phyloP scores from a whole-genome alignment of 352 stramenopile genomes.

The Pythium aquatile region DNA sequence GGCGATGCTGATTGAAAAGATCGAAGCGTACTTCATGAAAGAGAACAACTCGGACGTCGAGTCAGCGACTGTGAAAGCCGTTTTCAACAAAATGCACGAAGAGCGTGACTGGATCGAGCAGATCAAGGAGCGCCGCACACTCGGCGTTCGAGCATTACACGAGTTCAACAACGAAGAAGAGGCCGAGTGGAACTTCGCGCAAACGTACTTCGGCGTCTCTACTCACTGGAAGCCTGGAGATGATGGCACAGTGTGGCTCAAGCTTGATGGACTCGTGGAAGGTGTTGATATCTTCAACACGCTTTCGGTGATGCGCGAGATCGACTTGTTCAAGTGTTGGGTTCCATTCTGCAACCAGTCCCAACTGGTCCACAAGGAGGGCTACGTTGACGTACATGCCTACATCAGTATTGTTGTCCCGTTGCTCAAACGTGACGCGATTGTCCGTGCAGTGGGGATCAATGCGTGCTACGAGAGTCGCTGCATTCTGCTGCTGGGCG shows the following conservation, averaged over 20 bases:
- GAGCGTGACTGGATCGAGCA: constrained; percentile 45
- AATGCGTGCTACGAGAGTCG: constrained; percentile 79
- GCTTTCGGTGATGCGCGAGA: constrained; percentile 78
- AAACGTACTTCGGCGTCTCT: constrained; percentile 73
- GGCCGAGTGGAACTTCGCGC: constrained; percentile 72
- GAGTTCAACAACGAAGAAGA: constrained; percentile 71
- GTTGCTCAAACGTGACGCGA: constrained; percentile 63
- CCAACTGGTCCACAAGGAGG: constrained; percentile 47
- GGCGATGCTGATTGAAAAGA: no score
- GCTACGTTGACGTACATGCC: constrained; percentile 53
- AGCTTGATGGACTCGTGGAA: constrained; percentile 73
- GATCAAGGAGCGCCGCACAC: constrained; percentile 52
- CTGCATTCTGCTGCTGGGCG: constrained; percentile 64
- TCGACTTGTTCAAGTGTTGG: constrained; percentile 74
- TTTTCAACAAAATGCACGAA: constrained; percentile 44
- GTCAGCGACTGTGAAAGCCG: no score
- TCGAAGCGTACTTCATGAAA: no score
- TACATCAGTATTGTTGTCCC: constrained; percentile 77
- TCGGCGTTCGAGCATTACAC: constrained; percentile 52
- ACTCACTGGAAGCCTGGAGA: constrained; percentile 78
- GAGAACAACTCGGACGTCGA: no score
- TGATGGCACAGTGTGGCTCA: constrained; percentile 77
- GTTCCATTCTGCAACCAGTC: constrained; percentile 76
- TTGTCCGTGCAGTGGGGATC: constrained; percentile 72
- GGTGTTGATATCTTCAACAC: constrained; percentile 85